These are phyloP conservation scores for Astrephomene gubernaculifera DNA, from an alignment of 139 green algal genomes.

Conservation along the genomic window DNA sequence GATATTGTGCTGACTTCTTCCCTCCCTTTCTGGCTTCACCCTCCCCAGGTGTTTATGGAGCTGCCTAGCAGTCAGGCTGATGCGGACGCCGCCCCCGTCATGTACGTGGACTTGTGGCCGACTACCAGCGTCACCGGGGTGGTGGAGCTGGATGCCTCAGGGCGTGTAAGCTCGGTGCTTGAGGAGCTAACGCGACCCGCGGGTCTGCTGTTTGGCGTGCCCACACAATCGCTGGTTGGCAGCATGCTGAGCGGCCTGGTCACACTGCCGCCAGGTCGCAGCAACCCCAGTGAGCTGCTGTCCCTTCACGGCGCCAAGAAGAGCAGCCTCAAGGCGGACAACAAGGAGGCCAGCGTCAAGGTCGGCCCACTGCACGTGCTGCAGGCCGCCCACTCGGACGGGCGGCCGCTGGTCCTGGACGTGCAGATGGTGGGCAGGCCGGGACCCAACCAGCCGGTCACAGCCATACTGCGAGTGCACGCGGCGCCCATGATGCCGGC, in stretches of 20 bases:
- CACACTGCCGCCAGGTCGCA: neutral
- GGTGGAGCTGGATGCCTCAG: neutral
- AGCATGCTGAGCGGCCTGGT: neutral
- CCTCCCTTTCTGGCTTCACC: neutral
- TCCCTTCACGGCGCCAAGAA: constrained; percentile 13
- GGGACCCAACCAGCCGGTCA: neutral
- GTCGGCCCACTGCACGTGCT: constrained; percentile 7
- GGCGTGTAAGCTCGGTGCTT: neutral
- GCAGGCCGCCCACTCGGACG: neutral
- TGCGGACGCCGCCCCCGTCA: neutral
- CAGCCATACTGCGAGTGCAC: neutral
- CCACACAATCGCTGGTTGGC: neutral
- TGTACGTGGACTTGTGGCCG: constrained; percentile 31
- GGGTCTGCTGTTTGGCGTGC: constrained; percentile 31
- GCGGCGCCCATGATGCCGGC: neutral
- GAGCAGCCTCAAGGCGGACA: constrained; percentile 30
- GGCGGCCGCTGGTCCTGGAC: neutral
- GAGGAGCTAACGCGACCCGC: constrained; percentile 18
- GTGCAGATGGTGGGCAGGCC: constrained; percentile 30
- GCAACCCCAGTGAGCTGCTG: neutral
- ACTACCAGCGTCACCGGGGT: neutral
- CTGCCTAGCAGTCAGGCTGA: neutral
- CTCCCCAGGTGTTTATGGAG: neutral
- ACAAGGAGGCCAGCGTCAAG: neutral
- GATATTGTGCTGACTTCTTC: neutral